A percentile compares a stretch with the other conserved stretches of the same genome.
Conservation (phyloP, 257 asterid species). For the Rehmannia glutinosa region DNA sequence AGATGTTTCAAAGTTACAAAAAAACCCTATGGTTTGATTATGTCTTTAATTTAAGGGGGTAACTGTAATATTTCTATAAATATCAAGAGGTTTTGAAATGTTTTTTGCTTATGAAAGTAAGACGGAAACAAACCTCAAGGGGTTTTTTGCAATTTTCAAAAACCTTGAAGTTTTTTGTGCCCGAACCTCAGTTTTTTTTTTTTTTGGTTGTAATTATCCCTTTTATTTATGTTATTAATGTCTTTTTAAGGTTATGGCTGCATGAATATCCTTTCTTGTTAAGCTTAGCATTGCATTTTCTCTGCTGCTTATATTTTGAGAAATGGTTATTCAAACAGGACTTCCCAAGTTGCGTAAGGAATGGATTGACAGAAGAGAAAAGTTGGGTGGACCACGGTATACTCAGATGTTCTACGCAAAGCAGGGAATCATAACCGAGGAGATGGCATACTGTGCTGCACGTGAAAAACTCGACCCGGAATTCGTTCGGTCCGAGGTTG, state of each 20-base stretch:
- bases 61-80: too few relatives aligned
- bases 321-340: conserved; percentile 40
- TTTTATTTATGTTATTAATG: background rate
- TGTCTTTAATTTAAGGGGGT: too few relatives aligned
- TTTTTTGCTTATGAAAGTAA: too few relatives aligned
- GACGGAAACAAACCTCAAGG: too few relatives aligned
- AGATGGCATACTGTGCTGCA: conserved; percentile 92
- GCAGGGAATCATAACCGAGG: conserved; percentile 90
- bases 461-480: conserved; percentile 92
- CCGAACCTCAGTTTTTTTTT: too few relatives aligned
- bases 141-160: too few relatives aligned
- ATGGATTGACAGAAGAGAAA: conserved; percentile 85
- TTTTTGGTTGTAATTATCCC: too few relatives aligned
- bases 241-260: too few relatives aligned
- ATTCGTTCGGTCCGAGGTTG: conserved; percentile 88
- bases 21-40: too few relatives aligned
- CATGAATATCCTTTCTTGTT: background rate
- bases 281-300: conserved; percentile 1
- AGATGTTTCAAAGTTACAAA: too few relatives aligned
- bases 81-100: too few relatives aligned
- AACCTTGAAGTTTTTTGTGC: too few relatives aligned
- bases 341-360: conserved; percentile 85
- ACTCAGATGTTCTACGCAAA: conserved; percentile 96
- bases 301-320: background rate
- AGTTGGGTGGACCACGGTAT: conserved; percentile 70